Percentiles rank a stretch among this genome's conserved stretches.
Evolutionary conservation across 768 basidiomycete species (phyloP).

Genomic region (Amanita fuliginea): DNA sequence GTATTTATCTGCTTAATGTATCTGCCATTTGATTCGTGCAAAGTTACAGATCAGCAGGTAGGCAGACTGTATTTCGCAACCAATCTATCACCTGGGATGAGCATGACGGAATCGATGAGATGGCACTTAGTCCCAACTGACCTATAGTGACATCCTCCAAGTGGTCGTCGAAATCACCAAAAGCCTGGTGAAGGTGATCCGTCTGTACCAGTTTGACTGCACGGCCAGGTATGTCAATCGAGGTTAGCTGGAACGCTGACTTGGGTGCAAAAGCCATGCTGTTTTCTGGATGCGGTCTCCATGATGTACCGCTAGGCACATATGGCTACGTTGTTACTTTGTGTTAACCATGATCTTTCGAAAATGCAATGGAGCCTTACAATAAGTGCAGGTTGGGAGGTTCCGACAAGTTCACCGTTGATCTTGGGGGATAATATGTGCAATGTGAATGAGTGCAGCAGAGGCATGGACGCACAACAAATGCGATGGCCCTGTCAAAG

Average conservation of each 20-base stretch:
- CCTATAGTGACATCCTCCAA: conserved; percentile 60
- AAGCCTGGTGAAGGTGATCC: conserved; percentile 37
- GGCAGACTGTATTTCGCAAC: conserved; percentile 28
- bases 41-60: conserved; percentile 17
- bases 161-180: conserved; percentile 80
- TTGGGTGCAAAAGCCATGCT: conserved; percentile 31
- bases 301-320: conserved; percentile 27
- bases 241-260: conserved; percentile 36
- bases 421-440: background rate
- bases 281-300: conserved; percentile 34
- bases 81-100: conserved; percentile 21
- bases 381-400: conserved; percentile 3
- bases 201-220: conserved; percentile 42
- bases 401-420: conserved; percentile 2
- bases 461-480: conserved; percentile 41
- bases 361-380: conserved; percentile 3
- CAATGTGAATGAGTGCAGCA: background rate
- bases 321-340: conserved; percentile 40
- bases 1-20: background rate
- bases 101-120: conserved; percentile 9
- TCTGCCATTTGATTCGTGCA: background rate
- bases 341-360: background rate
- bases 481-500: conserved; percentile 53
- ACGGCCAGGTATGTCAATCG: conserved; percentile 31
- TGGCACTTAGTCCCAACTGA: conserved; percentile 18